Percentiles rank a stretch among this genome's conserved stretches.
Conservation (phyloP, 164 flowering plant species). For the Kalanchoe fedtschenkoi region DNA sequence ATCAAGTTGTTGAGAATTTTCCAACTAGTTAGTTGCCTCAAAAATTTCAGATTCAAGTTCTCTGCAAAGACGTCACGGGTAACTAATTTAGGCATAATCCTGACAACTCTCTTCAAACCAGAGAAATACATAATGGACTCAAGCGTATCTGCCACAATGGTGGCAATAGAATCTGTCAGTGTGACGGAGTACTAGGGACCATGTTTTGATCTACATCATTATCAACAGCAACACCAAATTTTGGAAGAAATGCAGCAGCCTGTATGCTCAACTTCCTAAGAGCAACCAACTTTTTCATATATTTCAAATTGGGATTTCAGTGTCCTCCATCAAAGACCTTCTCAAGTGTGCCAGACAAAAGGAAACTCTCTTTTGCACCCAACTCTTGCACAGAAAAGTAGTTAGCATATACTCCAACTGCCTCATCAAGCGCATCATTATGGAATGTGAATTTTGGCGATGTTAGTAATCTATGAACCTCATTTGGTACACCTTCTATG, state of each 20-base stretch:
- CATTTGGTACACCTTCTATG: slow-evolving; percentile 81
- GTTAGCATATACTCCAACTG: slow-evolving; percentile 89
- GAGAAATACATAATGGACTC: slow-evolving; percentile 83
- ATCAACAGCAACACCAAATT: slow-evolving; percentile 99
- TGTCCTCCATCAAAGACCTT: slow-evolving; percentile 99
- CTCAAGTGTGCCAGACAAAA: slow-evolving; percentile 12
- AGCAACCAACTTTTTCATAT: slow-evolving; percentile 91
- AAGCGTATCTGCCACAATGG: slow-evolving; percentile 96
- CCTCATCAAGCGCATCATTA: slow-evolving; percentile 97
- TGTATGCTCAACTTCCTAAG: slow-evolving; percentile 72
- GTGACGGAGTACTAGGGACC: slow-evolving; percentile 96
- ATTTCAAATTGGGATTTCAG: slow-evolving; percentile 96
- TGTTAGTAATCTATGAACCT: slow-evolving; percentile 68
- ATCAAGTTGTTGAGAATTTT: slow-evolving; percentile 92
- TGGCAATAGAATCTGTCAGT: slow-evolving; percentile 97
- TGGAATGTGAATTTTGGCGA: slow-evolving; percentile 87
- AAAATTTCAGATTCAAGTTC: slow-evolving; percentile 72
- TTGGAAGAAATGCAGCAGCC: slow-evolving; percentile 61
- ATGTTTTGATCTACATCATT: slow-evolving; percentile 99
- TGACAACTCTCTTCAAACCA: slow-evolving; percentile 95
- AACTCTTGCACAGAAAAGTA: slow-evolving; percentile 94
- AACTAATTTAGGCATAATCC: slow-evolving; percentile 99
- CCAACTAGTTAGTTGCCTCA: slow-evolving; percentile 99
- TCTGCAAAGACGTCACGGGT: slow-evolving; percentile 97
- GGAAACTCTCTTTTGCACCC: slow-evolving; percentile 72